phyloP scores from a whole-genome alignment of 31 red algal genomes.

The Odonthalia washingtoniensis region DNA sequence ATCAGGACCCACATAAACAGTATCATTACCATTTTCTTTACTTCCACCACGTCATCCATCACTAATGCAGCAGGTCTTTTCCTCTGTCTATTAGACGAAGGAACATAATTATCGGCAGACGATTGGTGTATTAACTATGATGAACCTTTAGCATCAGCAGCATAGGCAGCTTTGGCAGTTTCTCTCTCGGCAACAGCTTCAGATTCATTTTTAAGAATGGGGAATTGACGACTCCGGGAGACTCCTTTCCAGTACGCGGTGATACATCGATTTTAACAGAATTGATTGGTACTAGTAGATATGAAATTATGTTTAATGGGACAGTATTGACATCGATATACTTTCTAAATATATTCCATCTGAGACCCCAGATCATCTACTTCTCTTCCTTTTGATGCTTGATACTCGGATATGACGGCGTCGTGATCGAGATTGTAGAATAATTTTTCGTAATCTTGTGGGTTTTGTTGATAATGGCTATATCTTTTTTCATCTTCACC shows the following conservation, averaged over 20 bases:
- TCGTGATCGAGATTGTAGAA: too few relatives aligned
- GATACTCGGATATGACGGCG: too few relatives aligned
- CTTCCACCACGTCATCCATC: not conserved
- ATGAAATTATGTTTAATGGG: conserved; percentile 45
- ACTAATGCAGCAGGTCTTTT: not conserved
- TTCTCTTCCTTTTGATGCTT: too few relatives aligned
- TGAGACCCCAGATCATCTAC: too few relatives aligned
- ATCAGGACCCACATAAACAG: not conserved
- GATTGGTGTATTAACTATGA: too few relatives aligned
- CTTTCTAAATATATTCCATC: too few relatives aligned
- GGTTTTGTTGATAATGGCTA: conserved; percentile 4
- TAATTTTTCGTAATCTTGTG: too few relatives aligned
- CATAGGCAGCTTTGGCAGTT: too few relatives aligned
- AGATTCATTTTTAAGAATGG: too few relatives aligned
- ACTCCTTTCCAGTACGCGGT: conserved; percentile 77
- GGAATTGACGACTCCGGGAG: conserved; percentile 23
- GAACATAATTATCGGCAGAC: not conserved
- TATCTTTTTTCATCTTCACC: conserved; percentile 18
- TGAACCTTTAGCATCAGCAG: too few relatives aligned
- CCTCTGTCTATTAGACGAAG: too few relatives aligned
- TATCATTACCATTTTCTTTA: not conserved
- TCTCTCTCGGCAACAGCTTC: too few relatives aligned
- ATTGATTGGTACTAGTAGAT: conserved; percentile 69
- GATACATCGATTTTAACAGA: conserved; percentile 80
- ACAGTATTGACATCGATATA: conserved; percentile 72